Conservation (phyloP, 2,329 filamentous ascomycete species). For the Diplodia mutila region DNA sequence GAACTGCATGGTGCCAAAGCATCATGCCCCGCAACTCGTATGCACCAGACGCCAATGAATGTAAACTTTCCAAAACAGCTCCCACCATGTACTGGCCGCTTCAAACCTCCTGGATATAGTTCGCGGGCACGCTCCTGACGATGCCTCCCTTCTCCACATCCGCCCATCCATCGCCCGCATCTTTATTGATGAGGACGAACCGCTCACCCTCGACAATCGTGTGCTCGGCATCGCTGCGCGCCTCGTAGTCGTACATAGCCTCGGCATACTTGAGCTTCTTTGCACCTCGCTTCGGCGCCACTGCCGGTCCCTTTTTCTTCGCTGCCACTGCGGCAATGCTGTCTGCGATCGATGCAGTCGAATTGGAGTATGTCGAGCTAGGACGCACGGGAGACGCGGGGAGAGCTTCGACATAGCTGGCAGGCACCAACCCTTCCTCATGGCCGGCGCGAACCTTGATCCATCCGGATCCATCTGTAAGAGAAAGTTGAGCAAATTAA, state of each 20-base stretch:
- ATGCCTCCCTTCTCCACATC: conserved; percentile 92
- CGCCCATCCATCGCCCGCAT: conserved; percentile 92
- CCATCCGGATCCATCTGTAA: conserved; percentile 86
- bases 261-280: conserved; percentile 95
- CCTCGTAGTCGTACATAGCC: conserved; percentile 88
- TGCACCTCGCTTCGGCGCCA: conserved; percentile 85
- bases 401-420: conserved; percentile 77
- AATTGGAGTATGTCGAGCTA: conserved; percentile 71
- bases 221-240: conserved; percentile 83
- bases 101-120: conserved; percentile 77
- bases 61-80: conserved; percentile 11
- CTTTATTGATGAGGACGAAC: conserved; percentile 86
- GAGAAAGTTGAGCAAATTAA: not conserved
- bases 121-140: conserved; percentile 88
- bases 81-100: no score
- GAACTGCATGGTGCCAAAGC: not conserved
- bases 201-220: conserved; percentile 89
- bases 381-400: conserved; percentile 44
- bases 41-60: conserved; percentile 14
- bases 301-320: conserved; percentile 89
- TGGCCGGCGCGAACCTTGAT: conserved; percentile 76
- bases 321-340: conserved; percentile 48
- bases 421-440: conserved; percentile 83
- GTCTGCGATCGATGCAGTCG: conserved; percentile 71
- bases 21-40: conserved; percentile 1